These are phyloP conservation scores for Leishmania guyanensis DNA, from an alignment of 208 protist genomes.

Conservation along the genomic window DNA sequence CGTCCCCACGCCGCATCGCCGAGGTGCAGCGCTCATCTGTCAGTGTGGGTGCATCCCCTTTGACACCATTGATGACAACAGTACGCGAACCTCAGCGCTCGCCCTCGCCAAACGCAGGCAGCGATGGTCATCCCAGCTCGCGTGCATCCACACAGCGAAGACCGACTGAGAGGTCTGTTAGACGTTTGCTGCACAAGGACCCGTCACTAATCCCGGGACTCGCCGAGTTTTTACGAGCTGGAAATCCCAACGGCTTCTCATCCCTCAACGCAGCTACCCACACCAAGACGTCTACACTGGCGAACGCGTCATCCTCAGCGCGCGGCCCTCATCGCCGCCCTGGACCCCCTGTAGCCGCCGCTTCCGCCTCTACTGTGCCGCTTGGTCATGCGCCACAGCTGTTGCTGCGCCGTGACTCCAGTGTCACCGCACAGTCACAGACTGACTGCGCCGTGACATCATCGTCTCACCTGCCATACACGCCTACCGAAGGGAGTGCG, in stretches of 20 bases:
- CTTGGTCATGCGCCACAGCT: background rate
- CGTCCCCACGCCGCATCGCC: constrained; percentile 3
- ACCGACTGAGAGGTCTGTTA: background rate
- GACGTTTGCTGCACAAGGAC: constrained; percentile 3
- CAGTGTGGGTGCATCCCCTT: background rate
- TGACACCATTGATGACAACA: background rate
- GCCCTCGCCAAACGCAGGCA: background rate
- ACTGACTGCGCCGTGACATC: constrained; percentile 9
- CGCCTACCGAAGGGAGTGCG: background rate
- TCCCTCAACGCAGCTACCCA: constrained; percentile 18
- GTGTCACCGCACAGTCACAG: background rate
- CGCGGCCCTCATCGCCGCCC: background rate
- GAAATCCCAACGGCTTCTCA: constrained; percentile 18
- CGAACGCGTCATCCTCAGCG: background rate
- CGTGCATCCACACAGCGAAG: background rate
- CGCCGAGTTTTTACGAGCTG: constrained; percentile 25
- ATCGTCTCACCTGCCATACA: constrained; percentile 7
- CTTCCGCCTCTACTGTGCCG: constrained; percentile 4
- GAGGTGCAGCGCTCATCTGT: background rate
- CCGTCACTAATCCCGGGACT: constrained; percentile 18
- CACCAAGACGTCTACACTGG: background rate
- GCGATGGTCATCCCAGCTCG: background rate
- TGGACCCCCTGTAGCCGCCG: background rate
- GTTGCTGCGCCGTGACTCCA: background rate
- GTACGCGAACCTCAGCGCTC: background rate